phyloP scores from a whole-genome alignment of 257 asterid genomes.

The Sherardia arvensis region DNA sequence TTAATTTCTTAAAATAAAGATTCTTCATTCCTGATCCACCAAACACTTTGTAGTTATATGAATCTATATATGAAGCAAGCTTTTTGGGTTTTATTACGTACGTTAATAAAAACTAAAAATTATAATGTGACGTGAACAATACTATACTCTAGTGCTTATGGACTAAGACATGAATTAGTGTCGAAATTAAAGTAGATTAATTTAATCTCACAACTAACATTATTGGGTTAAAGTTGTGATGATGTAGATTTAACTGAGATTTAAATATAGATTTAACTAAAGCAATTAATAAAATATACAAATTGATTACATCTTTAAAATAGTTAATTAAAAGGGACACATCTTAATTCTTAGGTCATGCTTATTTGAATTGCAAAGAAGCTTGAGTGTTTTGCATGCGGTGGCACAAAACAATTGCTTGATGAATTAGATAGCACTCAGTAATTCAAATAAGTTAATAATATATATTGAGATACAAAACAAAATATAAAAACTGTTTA shows the following conservation, averaged over 20 bases:
- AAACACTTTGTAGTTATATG: background rate
- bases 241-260: background rate
- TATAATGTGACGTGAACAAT: too few species aligned
- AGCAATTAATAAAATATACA: background rate
- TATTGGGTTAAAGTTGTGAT: background rate
- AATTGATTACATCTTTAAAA: background rate
- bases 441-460: background rate
- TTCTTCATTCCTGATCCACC: background rate
- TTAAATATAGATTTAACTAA: background rate
- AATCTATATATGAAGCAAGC: too few species aligned
- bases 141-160: background rate
- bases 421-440: constrained; percentile 3
- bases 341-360: constrained; percentile 1
- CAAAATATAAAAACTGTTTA: background rate
- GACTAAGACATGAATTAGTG: constrained; percentile 1
- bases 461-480: background rate
- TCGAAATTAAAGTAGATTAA: background rate
- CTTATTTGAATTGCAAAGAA: background rate
- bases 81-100: too few species aligned
- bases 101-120: too few species aligned
- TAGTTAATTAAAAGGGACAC: background rate
- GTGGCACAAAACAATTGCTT: constrained; percentile 4
- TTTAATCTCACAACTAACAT: background rate
- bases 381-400: background rate
- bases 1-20: background rate